Conservation (phyloP, 176 grass and related monocot genomes). For the Tuctoria greenei region DNA sequence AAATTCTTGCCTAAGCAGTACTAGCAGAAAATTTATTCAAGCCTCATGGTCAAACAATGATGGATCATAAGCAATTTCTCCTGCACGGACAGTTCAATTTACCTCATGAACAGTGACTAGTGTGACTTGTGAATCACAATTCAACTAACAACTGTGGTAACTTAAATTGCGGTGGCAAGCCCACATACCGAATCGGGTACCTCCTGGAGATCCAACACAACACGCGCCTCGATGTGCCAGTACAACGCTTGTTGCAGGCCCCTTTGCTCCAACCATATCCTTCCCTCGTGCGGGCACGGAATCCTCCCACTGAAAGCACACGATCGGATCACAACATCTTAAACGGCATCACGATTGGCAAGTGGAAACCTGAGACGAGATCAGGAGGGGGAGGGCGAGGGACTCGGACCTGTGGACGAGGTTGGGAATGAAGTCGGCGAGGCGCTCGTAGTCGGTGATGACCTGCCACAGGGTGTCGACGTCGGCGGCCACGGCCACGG, state of each 20-base stretch:
- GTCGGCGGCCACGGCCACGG: slow-evolving; percentile 69
- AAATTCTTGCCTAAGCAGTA: neutral
- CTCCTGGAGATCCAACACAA: slow-evolving; percentile 89
- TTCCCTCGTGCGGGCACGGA: slow-evolving; percentile 75
- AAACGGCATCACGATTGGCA: neutral
- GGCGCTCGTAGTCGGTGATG: slow-evolving; percentile 93
- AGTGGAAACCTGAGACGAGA: neutral
- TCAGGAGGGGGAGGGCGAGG: neutral
- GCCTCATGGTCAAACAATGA: neutral
- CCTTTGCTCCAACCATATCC: slow-evolving; percentile 95
- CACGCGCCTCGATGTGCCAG: slow-evolving; percentile 93
- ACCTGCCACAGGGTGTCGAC: slow-evolving; percentile 81
- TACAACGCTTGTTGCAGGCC: slow-evolving; percentile 83
- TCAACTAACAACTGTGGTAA: too few species aligned
- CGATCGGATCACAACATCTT: neutral
- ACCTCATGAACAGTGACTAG: neutral
- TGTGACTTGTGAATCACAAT: neutral
- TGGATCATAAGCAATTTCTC: neutral
- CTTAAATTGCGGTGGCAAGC: neutral
- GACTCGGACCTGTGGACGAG: slow-evolving; percentile 69
- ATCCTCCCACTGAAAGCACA: slow-evolving; percentile 68
- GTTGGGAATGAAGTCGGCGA: slow-evolving; percentile 93
- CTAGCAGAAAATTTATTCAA: neutral
- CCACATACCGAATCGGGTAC: slow-evolving; percentile 58
- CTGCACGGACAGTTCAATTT: neutral